A percentile compares a stretch with the other conserved stretches of the same genome.
Conservation (phyloP, 2,329 filamentous ascomycete species). For the Cladobotryum mycophilum region DNA sequence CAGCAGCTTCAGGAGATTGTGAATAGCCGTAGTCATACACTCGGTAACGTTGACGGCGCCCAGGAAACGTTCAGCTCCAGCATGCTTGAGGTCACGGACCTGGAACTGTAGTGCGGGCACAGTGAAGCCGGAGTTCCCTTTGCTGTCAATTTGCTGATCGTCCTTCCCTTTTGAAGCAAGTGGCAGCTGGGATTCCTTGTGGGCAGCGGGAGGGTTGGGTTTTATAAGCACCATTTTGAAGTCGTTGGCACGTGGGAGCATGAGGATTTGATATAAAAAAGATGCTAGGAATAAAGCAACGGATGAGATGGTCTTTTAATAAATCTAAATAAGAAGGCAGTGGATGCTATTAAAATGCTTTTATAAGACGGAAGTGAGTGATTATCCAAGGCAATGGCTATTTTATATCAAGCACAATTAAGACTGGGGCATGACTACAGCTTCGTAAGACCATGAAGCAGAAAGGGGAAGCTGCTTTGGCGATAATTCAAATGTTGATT, state of each 20-base stretch:
- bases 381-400: no score
- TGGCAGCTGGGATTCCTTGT: not conserved
- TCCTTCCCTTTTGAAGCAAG: not conserved
- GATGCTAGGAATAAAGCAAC: no score
- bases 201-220: not conserved
- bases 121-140: slow-evolving; percentile 25
- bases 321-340: no score
- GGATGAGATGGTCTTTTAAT: no score
- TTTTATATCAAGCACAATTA: no score
- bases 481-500: not conserved
- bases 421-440: no score
- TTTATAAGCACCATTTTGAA: no score
- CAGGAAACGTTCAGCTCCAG: slow-evolving; percentile 63
- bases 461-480: not conserved
- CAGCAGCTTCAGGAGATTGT: slow-evolving; percentile 63
- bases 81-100: slow-evolving; percentile 51
- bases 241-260: no score
- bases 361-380: no score
- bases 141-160: not conserved
- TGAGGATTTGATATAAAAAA: no score
- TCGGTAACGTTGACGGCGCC: slow-evolving; percentile 54
- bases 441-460: no score
- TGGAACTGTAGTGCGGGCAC: slow-evolving; percentile 54
- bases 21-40: slow-evolving; percentile 57
- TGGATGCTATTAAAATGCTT: no score